Evolutionary conservation across 768 basidiomycete genomes (phyloP), one percentile per base, ranked within the genome.

Genomic region (Heimioporus sp.): DNA sequence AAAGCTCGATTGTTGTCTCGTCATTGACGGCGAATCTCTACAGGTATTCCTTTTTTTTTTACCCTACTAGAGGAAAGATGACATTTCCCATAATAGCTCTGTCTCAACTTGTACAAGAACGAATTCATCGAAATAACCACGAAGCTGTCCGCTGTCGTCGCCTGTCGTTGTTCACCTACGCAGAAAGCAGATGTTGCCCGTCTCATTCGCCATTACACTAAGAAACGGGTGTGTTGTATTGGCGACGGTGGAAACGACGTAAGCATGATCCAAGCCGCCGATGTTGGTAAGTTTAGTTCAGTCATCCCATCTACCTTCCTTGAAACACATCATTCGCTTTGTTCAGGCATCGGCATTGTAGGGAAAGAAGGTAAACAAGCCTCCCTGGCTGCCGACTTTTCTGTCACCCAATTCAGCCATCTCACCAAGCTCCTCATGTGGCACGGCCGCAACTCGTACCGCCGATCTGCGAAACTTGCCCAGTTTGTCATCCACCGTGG

Each of bases 221-320:
- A 85, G 72, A 98, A 98, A 69, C 84, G 96, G 0, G 96, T 99
- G 0, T 98, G 96, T 68, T 98, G 97, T 65, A 98, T 98, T 52
- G 97, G 97, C 2, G 97, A 99, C 72, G 97, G 97, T 32, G 97
- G 97, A 5, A 99, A 99, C 68, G 97, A 99, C 66, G 97, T 99
- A 56, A 93, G 91, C 68, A 99, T 99, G 97, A 99, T 99, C 55
- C 97, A 98, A 65, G 97, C 97, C 2, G 97, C 97, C 3, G 93
- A 98, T 63, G 94, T 99, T 52, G 96, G 94, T 93, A 43, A 66
- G 92, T 83, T 30, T 15, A 49, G 38, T 28, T 28, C 24, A 28
- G 24, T 7, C 24, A 28, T 28, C 5, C 24, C 24, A 28, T 6
- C 24, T 7, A 28, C 24, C 1, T 3, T 43, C 21, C 10, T 20